Evolutionary conservation across 345 rosid species (phyloP).

Genomic region (Tarenaya hassleriana): DNA sequence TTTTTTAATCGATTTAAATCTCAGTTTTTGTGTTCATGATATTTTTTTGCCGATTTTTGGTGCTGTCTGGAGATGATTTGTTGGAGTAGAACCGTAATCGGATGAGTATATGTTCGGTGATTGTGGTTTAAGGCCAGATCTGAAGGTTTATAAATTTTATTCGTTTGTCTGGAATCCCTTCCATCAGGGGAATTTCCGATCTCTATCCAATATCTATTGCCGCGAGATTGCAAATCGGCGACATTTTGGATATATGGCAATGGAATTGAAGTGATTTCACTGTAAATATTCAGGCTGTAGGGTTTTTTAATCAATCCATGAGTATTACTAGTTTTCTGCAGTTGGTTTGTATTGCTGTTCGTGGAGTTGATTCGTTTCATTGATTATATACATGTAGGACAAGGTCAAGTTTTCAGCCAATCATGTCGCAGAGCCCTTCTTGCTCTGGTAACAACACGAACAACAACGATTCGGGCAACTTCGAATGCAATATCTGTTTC

Average conservation of each 20-base stretch:
- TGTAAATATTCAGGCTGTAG: too few species aligned
- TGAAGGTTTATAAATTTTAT: constrained; percentile 18
- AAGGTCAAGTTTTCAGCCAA: constrained; percentile 45
- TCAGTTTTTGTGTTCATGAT: constrained; percentile 13
- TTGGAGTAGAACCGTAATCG: not conserved
- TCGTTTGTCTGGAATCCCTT: not conserved
- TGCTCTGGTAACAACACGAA: constrained; percentile 46
- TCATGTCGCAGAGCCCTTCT: constrained; percentile 56
- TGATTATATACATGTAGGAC: too few species aligned
- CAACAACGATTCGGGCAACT: constrained; percentile 61
- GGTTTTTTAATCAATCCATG: too few species aligned
- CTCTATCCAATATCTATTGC: not conserved
- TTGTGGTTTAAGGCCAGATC: constrained; percentile 28
- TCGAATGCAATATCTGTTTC: constrained; percentile 98
- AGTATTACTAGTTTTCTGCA: too few species aligned
- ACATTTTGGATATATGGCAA: not conserved
- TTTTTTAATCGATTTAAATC: not conserved
- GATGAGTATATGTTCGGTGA: not conserved
- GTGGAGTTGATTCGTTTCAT: constrained; percentile 2
- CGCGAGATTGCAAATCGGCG: not conserved
- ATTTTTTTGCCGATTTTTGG: not conserved
- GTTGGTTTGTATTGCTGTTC: not conserved
- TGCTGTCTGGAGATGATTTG: constrained; percentile 3
- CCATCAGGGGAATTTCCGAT: not conserved
- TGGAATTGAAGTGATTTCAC: too few species aligned